Base-by-base conservation (phyloP, 2,329 filamentous ascomycete species). In the Ceratocystis variospora region DNA sequence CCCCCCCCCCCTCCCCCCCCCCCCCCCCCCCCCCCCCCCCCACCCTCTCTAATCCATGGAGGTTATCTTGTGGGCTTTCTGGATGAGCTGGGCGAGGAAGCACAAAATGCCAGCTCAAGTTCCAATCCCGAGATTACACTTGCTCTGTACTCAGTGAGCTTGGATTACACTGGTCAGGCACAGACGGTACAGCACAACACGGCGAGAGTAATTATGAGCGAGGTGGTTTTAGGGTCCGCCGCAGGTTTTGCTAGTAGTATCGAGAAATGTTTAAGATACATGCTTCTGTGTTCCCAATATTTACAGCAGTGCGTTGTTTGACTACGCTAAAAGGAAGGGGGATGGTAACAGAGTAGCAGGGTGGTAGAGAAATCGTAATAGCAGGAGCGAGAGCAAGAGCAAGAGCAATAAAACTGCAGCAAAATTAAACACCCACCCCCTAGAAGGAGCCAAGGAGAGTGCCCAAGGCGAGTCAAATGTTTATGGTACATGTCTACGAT, bases 221-320 rank as follows among this genome's bases (percentile, higher is more conserved):
- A 57, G 22, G 5, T 28, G 22, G 53, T 33, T 57, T 31, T 33
- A 57, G 25, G 28, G 28, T n/a, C 28, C 17, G 53, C 10, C 15
- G 53, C 53, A 25, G 22, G 22, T 31, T n/a, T 28, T 33, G 10
- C 31, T 57, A 28, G 22, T 17, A 46, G 48, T 57, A 62, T 45
- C 17, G 31, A 64, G 15, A 55, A n/a, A 37, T 68, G 63, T 68
- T 63, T 68, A 62, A 61, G 61, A 68, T 65, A 53, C 66, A 65
- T 45, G 59, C 63, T 65, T 66, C 41, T 61, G 63, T 68, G 62
- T 61, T 50, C 45, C 66, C 63, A 68, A 68, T 68, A 65, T 68
- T 68, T 61, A 22, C 62, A 59, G 48, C 61, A 37, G 63, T 65
- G 50, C 17, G 41, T 44, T 62, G 66, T 68, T 59, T 45, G 59